These are phyloP conservation scores for Avena sativa DNA, from an alignment of 176 grass and related monocot species.

Conservation along the genomic window DNA sequence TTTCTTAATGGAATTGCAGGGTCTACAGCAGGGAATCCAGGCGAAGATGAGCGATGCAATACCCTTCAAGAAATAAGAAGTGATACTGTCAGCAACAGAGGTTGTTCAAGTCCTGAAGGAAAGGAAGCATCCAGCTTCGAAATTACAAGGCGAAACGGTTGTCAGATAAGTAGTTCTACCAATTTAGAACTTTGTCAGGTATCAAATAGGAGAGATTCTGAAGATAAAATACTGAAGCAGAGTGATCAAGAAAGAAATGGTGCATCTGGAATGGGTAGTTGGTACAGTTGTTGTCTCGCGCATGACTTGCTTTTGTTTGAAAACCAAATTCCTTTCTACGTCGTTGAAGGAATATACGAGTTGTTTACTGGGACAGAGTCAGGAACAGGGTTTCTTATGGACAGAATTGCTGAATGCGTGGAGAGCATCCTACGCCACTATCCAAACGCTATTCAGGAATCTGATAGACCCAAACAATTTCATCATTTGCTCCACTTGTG, in stretches of 20 bases:
- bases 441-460: background rate
- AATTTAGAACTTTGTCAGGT: background rate
- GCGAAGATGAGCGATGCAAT: background rate
- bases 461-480: background rate
- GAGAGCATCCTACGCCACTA: background rate
- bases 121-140: background rate
- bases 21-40: background rate
- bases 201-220: background rate
- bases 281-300: background rate
- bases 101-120: background rate
- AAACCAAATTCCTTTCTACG: conserved; percentile 18
- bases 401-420: background rate
- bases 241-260: background rate
- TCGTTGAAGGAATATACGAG: background rate
- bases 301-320: background rate
- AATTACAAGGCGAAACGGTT: background rate
- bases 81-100: background rate
- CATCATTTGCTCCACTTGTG: too few relatives aligned
- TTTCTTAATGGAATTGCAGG: background rate
- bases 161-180: background rate
- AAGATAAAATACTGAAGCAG: background rate
- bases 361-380: background rate
- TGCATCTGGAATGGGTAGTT: background rate
- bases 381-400: background rate
- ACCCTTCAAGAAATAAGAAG: background rate